Base-by-base conservation (phyloP, 1,284 basidiomycete genomes). In the Pascua guehoae region DNA sequence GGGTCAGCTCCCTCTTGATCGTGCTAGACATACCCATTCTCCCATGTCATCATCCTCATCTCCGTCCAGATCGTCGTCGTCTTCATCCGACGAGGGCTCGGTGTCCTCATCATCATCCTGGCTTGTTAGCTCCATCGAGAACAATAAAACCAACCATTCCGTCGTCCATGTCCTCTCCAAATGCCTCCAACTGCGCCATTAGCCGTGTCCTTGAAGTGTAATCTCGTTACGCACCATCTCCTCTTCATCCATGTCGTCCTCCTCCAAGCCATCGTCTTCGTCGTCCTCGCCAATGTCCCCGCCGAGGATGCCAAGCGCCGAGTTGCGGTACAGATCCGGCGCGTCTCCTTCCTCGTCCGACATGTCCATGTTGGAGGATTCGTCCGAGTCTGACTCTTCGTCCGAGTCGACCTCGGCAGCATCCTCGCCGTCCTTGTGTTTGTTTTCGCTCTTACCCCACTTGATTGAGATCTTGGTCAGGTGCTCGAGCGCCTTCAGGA, bases 401-500 rank as follows among this genome's bases (percentile, higher is more conserved):
- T 57, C 58, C 37, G 72, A 72, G 5, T 60, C 62, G n/a, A 58
- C 83, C 36, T 58, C 52, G 15, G 50, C 52, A 42, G 83, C 82
- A 43, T 82, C 78, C 16, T 78, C 72, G 15, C 57, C 47, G 18
- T 48, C 51, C 15, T 85, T 84, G 70, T 89, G 90, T 54, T 75
- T 79, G 75, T 88, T 91, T 59, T 85, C 85, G 4, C 85, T 81
- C 54, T 87, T 85, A 57, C 91, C 95, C 89, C 98, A 95, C 78
- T 96, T 97, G 78, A 95, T 98, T 12, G 96, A 92, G 56, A 95
- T 83, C 73, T 95, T 96, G 16, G 96, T 91, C 37, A 99, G 77
- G 65, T 88, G 86, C 69, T 98, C 94, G 49, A 99, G 79, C 8
- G 96, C 94, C 39, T 88, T 84, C 40, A 99, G 80, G 57, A 98